These are phyloP conservation scores for Erigeron philadelphicus DNA, from an alignment of 140 eudicot genomes.

Conservation along the genomic window DNA sequence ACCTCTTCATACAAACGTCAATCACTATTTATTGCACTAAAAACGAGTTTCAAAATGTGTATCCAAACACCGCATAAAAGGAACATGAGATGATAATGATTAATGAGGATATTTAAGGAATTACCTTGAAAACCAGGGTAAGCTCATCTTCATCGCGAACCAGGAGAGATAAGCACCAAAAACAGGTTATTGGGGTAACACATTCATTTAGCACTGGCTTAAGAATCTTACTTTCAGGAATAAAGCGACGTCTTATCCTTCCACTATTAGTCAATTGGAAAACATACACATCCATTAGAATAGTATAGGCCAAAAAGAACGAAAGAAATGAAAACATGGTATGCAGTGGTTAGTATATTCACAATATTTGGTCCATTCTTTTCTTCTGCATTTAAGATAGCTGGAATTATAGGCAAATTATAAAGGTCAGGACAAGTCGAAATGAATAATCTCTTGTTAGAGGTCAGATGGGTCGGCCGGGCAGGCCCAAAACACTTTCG, in stretches of 20 bases:
- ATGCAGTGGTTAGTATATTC: not conserved
- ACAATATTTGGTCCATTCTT: not conserved
- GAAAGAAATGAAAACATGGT: not conserved
- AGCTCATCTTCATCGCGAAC: slow-evolving; percentile 69
- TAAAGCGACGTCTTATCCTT: slow-evolving; percentile 53
- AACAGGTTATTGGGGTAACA: slow-evolving; percentile 91
- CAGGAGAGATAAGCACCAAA: slow-evolving; percentile 72
- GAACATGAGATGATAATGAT: not conserved
- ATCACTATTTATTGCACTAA: not conserved
- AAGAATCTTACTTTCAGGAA: slow-evolving; percentile 71
- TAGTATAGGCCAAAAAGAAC: not conserved
- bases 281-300: not conserved
- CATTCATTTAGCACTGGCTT: slow-evolving; percentile 90
- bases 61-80: slow-evolving; percentile 3
- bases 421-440: not conserved
- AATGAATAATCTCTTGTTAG: not conserved
- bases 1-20: not conserved
- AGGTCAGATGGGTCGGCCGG: not conserved
- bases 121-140: slow-evolving; percentile 75
- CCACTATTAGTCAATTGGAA: slow-evolving; percentile 42
- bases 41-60: not conserved
- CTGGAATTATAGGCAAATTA: not conserved
- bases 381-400: slow-evolving; percentile 4
- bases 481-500: slow-evolving; percentile 2
- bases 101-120: not conserved